Base-by-base conservation (phyloP, 225 moss, liverwort and hornwort species). In the Marchantia polymorpha region DNA sequence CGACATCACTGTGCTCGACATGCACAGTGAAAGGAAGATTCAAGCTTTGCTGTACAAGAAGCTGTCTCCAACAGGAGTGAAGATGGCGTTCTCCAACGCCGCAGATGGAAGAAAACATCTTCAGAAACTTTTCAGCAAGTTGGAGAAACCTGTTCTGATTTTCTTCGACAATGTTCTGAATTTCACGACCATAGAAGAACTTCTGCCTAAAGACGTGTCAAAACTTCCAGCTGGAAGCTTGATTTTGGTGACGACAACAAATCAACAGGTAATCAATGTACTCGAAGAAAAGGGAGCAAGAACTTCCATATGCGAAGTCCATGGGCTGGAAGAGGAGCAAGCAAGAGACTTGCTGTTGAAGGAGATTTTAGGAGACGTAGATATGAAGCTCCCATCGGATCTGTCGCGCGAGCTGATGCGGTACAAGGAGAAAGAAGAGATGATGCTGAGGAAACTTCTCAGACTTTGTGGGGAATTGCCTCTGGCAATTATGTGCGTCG, bases 211-310 rank as follows among this genome's bases (percentile, higher is more conserved):
- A 31, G 20, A 47, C 23, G 39, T 76, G 2, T 60, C n/a, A 11
- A 49, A 19, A 7, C 76, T 76, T 3, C 31, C 11, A 22, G 39
- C 76, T 61, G 76, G 51, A 47, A 76, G 60, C 49, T 60, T 76
- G 7, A 15, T 76, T 12, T 3, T 76, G 20, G 60, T 76, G 61
- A 76, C 76, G n/a, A 76, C 76, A 20, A 12, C n/a, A 25, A 63
- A 76, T 47, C 27, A 61, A 23, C 10, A 0, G 9, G 63, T 63
- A 14, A 20, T 61, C 46, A 31, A 10, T 49, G 31, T 20, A 8
- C 63, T 76, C 12, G 59, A 10, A 63, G 5, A 0, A 12, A 76
- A 63, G 58, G 39, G 56, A 61, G 63, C 63, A 10, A 9, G 22
- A 22, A 20, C 12, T 7, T 7, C 12, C 31, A 0, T 11, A 39